Conservation (phyloP, 768 basidiomycete genomes). For the Termitomyces sp. region DNA sequence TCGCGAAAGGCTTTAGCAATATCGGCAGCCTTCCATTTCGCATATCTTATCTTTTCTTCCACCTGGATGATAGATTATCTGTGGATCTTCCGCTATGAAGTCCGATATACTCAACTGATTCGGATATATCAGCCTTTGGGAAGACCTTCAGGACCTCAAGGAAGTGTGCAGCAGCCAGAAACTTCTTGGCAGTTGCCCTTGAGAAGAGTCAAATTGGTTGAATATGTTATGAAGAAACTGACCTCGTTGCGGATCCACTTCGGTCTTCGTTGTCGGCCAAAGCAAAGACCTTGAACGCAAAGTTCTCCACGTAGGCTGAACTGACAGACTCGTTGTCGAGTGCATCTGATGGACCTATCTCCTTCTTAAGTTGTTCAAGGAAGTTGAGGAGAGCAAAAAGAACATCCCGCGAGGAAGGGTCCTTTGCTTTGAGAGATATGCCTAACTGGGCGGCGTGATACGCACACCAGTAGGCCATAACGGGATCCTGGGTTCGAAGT, state of each 20-base stretch:
- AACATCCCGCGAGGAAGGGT: conserved; percentile 54
- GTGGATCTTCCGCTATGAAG: background rate
- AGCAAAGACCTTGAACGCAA: conserved; percentile 85
- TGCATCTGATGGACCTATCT: conserved; percentile 71
- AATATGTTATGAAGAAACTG: conserved; percentile 11
- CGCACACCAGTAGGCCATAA: conserved; percentile 95
- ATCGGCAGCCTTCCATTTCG: conserved; percentile 97
- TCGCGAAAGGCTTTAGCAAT: conserved; percentile 95
- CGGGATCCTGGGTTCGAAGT: conserved; percentile 72
- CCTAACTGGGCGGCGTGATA: conserved; percentile 91
- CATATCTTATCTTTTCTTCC: conserved; percentile 85
- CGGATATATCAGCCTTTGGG: conserved; percentile 49
- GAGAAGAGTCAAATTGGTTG: conserved; percentile 2
- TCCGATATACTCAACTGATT: conserved; percentile 39
- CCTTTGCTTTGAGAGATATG: conserved; percentile 68
- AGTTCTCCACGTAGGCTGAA: conserved; percentile 91
- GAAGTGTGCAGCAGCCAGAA: conserved; percentile 92
- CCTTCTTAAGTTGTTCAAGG: conserved; percentile 77
- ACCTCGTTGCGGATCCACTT: conserved; percentile 71
- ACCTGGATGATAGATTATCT: conserved; percentile 36
- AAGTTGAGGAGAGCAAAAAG: conserved; percentile 68
- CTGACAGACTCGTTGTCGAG: conserved; percentile 79
- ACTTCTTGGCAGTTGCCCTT: conserved; percentile 90
- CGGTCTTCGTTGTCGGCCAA: conserved; percentile 91
- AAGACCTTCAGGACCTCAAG: conserved; percentile 84